A percentile compares a stretch with the other conserved stretches of the same genome.
Conservation (phyloP, 2,329 filamentous ascomycete genomes). For the Fusarium sp. region DNA sequence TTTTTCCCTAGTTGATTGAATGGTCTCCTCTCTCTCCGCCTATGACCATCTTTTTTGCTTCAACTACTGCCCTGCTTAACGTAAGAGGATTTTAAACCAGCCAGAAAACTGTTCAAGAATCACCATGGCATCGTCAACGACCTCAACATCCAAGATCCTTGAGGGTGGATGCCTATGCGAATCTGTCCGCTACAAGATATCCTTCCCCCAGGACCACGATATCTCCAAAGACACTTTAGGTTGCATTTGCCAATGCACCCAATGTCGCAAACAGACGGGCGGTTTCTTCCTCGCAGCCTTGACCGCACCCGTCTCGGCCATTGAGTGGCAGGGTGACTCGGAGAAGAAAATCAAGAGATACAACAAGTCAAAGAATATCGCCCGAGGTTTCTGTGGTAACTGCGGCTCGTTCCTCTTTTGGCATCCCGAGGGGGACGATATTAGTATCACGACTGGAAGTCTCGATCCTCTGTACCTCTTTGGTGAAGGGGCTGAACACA, state of each 20-base stretch:
- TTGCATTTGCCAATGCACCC: slow-evolving; percentile 17
- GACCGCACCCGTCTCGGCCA: background rate
- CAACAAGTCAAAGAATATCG: background rate
- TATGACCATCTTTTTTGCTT: too few relatives aligned
- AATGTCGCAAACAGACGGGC: slow-evolving; percentile 24
- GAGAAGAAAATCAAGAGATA: background rate
- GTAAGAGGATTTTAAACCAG: fast-evolving
- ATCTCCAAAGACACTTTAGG: background rate
- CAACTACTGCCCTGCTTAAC: too few relatives aligned
- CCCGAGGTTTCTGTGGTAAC: slow-evolving; percentile 5
- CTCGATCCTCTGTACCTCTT: slow-evolving; percentile 13
- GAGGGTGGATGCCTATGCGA: slow-evolving; percentile 13
- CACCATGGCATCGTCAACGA: background rate
- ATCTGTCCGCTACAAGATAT: slow-evolving; percentile 7
- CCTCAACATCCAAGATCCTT: background rate
- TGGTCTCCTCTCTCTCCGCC: too few relatives aligned
- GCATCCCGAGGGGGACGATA: background rate
- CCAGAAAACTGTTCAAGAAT: fast-evolving
- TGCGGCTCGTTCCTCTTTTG: slow-evolving; percentile 23
- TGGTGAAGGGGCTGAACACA: background rate
- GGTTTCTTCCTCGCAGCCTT: slow-evolving; percentile 9
- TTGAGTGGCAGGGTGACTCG: background rate
- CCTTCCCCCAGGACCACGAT: background rate
- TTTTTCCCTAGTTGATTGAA: too few relatives aligned
- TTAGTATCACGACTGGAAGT: slow-evolving; percentile 15